A percentile compares a stretch with the other conserved stretches of the same genome.
Conservation (phyloP, 1,139 yeast species). For the Blastobotrys petasosporus region DNA sequence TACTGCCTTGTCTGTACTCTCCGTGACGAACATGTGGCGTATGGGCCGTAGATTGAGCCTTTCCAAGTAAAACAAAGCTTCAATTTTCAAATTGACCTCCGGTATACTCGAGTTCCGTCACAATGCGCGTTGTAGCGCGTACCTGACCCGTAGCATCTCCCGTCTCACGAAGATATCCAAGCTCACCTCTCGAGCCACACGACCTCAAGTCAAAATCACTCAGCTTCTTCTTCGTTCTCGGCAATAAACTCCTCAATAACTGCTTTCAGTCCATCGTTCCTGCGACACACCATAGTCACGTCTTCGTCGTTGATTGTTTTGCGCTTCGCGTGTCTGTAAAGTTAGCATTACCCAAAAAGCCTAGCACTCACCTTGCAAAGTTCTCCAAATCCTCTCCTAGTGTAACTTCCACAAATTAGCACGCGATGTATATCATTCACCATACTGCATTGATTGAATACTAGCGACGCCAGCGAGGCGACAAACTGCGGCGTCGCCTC, state of each 20-base stretch:
- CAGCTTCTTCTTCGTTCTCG: slow-evolving; percentile 5
- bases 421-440: not conserved
- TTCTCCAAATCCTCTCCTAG: slow-evolving; percentile 27
- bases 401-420: slow-evolving; percentile 14
- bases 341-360: not conserved
- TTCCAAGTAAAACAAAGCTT: no score
- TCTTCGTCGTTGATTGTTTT: slow-evolving; percentile 28
- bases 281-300: slow-evolving; percentile 29
- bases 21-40: no score
- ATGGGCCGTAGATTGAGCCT: no score
- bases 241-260: slow-evolving; percentile 24
- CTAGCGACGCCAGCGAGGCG: slow-evolving; percentile 30
- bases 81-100: no score
- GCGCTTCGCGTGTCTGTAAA: slow-evolving; percentile 28
- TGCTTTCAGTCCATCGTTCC: slow-evolving; percentile 27
- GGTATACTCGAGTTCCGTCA: no score
- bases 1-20: no score
- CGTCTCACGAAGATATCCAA: no score
- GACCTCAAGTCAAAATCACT: not conserved
- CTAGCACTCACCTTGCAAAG: slow-evolving; percentile 24
- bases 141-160: no score
- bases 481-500: slow-evolving; percentile 29
- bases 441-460: slow-evolving; percentile 29
- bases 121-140: no score
- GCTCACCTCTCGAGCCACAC: no score